These are phyloP conservation scores for Sanghuangporus sanghuang DNA, from an alignment of 1,284 basidiomycete species.

Conservation along the genomic window DNA sequence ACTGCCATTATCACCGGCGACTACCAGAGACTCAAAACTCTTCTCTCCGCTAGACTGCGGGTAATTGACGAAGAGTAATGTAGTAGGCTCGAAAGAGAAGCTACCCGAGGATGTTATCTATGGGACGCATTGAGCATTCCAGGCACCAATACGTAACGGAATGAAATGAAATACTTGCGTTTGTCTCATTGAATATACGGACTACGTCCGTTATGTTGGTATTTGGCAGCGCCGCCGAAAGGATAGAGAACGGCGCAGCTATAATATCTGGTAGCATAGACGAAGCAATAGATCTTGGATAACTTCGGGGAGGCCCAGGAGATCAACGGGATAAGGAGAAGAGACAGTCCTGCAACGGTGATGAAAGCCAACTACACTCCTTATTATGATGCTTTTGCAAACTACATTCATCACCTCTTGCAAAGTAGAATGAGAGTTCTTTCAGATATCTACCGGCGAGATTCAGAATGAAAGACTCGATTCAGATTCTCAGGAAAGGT, in stretches of 20 bases:
- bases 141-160: not conserved
- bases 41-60: not conserved
- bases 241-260: constrained; percentile 1
- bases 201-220: constrained; percentile 6
- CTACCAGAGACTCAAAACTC: not conserved
- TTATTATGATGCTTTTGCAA: not conserved
- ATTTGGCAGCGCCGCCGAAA: not conserved
- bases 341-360: not conserved
- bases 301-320: not conserved
- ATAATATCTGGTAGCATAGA: constrained; percentile 8
- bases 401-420: not conserved
- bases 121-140: not conserved
- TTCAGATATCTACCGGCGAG: not conserved
- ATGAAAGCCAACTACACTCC: not conserved
- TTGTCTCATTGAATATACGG: constrained; percentile 11
- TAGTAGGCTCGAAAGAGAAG: constrained; percentile 12
- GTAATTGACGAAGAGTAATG: constrained; percentile 10
- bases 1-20: not conserved
- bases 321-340: not conserved
- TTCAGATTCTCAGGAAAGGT: not conserved
- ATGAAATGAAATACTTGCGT: not conserved
- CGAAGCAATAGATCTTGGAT: not conserved
- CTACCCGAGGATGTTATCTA: constrained; percentile 4
- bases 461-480: not conserved
- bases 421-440: not conserved